Base-by-base conservation (phyloP, 2,329 filamentous ascomycete species). In the Penicillium sp. region DNA sequence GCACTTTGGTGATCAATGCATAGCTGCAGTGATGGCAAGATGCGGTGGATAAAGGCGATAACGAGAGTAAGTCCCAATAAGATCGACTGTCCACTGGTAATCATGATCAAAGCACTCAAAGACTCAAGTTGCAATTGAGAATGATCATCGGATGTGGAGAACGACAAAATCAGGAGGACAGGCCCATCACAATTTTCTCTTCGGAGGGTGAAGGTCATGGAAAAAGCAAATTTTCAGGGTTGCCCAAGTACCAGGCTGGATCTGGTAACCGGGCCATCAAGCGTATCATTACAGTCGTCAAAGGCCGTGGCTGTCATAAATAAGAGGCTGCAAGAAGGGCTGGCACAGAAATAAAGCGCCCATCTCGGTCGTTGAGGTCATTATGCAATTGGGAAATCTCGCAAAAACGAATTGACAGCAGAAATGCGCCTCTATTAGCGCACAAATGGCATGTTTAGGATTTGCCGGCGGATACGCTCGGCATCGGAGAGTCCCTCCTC, bases 391-490 rank as follows among this genome's bases (percentile, higher is more conserved):
- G 39, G 51, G 49, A 54, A 49, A 54, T 53, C 43, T 62, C 52
- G 53, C 53, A 57, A 57, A 57, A 57, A 51, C 46, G 53, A 56
- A 63, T 59, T 48, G 60, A 58, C 57, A 61, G 28, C 51, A 23
- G 24, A 43, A 49, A 42, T 39, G 28, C 45, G 49, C 50, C 58
- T 59, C 54, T 64, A 60, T 53, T 64, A 60, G 59, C 57, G 64
- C 57, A 59, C 66, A 36, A 58, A 67, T 49, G 69, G 61, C 65
- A 70, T 65, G 52, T 70, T 73, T 54, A 73, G 49, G 28, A 73
- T 72, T 56, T 73, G 70, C 49, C 71, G 64, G 34, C 70, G 68
- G 43, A 73, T 73, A 8, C 70, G 66, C 54, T 74, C 70, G 18
- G 70, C 71, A 57, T 74, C 70, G 9, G 70, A 69, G 42, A 73